Evolutionary conservation across 257 asterid genomes (phyloP), one percentile per base, ranked within the genome.

Genomic region (Petunia axillaris): DNA sequence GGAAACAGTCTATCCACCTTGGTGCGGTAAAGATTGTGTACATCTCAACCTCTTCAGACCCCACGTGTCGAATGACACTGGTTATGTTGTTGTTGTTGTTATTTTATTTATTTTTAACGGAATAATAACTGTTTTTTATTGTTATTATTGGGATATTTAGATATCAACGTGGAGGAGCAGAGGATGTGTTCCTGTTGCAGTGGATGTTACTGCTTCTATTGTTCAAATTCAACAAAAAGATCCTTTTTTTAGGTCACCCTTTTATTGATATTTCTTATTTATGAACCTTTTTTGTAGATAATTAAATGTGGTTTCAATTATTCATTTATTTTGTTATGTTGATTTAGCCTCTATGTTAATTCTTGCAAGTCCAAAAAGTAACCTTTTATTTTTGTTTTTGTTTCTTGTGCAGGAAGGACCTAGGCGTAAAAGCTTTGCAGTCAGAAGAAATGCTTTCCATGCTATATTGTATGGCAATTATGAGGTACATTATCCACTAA

Each of bases 191-290:
- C 98, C 97, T 0, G 90, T 90, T 50, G 81, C 81, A 54, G 83
- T 93, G 77, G 98, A 91, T 8, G 93, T 89, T 63, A 88, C 98
- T 9, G 95, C 97, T 59, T 90, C 95, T 74, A 81, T 94, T 64
- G 80, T 93, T 36, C 98, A 93, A 80, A 93, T 88, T 88, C 98
- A 89, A 88, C 98, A 91, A 86, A 87, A 89, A 82, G 98, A 94
- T 87, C 91, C 91, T 0, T 91, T 68, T 79, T 91, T 93, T 65
- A 90, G 97, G 98, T 84, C 5, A 63, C 80, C 40, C 59, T 70
- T 25, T 58, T 71, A 52, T 53, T 79, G 4, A 15, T 15, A 10
- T n/a, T n/a, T 60, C 16, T 39, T 44, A 60, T 62, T 13, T n/a
- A 14, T 73, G n/a, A 36, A 53, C 52, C 48, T 37, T 8, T 16